phyloP scores from a whole-genome alignment of 768 basidiomycete genomes.

The Leccinum incarnatum region DNA sequence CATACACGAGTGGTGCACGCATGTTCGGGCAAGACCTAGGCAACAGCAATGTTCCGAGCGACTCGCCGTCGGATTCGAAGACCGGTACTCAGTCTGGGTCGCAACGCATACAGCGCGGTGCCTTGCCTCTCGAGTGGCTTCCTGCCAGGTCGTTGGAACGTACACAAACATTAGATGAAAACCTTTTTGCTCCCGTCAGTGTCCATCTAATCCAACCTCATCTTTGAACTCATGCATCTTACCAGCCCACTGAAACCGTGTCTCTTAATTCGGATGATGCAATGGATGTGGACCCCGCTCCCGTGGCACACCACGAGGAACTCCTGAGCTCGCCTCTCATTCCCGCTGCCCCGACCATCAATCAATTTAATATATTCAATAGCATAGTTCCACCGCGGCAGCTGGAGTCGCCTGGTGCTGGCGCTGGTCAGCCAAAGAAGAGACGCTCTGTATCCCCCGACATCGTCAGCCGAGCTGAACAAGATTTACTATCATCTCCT shows the following conservation, averaged over 20 bases:
- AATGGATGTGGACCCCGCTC: constrained; percentile 75
- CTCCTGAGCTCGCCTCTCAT: constrained; percentile 38
- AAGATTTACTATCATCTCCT: constrained; percentile 48
- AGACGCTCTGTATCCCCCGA: constrained; percentile 62
- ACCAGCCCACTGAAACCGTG: constrained; percentile 35
- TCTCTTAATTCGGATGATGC: constrained; percentile 56
- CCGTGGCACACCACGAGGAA: constrained; percentile 36
- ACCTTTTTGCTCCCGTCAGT: constrained; percentile 30
- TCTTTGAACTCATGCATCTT: constrained; percentile 13
- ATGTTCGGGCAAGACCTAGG: constrained; percentile 75
- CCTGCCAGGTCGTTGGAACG: constrained; percentile 21
- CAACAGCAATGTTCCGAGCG: constrained; percentile 44
- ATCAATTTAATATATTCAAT: constrained; percentile 63
- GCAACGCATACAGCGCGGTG: constrained; percentile 61
- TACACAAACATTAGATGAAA: constrained; percentile 24
- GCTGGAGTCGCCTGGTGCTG: constrained; percentile 43
- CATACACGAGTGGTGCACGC: constrained; percentile 62
- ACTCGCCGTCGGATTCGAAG: constrained; percentile 26
- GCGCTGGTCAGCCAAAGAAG: constrained; percentile 45
- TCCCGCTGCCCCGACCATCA: constrained; percentile 52
- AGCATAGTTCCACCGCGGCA: constrained; percentile 49
- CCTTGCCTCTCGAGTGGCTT: constrained; percentile 64
- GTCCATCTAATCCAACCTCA: constrained; percentile 5
- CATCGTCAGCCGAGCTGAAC: constrained; percentile 34
- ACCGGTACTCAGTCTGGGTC: constrained; percentile 37